phyloP scores from a whole-genome alignment of 2,329 filamentous ascomycete species.

The Fusarium sp. region DNA sequence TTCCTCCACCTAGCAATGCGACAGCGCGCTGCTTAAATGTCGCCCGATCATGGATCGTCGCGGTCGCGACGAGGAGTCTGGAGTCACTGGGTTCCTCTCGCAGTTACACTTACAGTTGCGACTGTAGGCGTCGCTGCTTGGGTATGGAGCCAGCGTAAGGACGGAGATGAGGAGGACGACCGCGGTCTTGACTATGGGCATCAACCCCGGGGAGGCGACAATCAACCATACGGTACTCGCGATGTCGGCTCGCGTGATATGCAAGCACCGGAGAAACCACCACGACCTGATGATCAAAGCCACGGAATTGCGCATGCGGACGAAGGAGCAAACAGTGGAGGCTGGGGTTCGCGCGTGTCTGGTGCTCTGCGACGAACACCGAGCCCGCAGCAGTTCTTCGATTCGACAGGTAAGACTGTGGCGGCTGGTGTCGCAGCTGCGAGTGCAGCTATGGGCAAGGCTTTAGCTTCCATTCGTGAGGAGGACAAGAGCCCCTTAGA shows the following conservation, averaged over 20 bases:
- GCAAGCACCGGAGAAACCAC: slow-evolving; percentile 50
- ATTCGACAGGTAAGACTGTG: slow-evolving; percentile 83
- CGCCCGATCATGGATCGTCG: slow-evolving; percentile 69
- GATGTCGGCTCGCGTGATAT: slow-evolving; percentile 48
- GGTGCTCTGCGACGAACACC: slow-evolving; percentile 84
- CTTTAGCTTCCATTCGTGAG: slow-evolving; percentile 83
- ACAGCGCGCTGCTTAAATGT: slow-evolving; percentile 60
- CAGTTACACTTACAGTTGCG: slow-evolving; percentile 86
- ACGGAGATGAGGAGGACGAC: slow-evolving; percentile 73
- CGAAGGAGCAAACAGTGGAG: slow-evolving; percentile 52
- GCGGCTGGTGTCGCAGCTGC: slow-evolving; percentile 85
- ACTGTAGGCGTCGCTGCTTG: slow-evolving; percentile 88
- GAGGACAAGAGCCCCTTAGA: slow-evolving; percentile 81
- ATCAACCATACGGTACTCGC: slow-evolving; percentile 59
- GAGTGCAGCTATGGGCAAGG: slow-evolving; percentile 83
- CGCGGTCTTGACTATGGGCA: slow-evolving; percentile 60
- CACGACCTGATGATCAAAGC: slow-evolving; percentile 55
- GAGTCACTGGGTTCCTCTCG: slow-evolving; percentile 90
- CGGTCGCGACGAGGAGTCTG: slow-evolving; percentile 72
- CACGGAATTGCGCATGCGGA: slow-evolving; percentile 52
- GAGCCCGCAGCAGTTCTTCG: slow-evolving; percentile 88
- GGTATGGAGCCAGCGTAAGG: slow-evolving; percentile 90
- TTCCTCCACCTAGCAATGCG: slow-evolving; percentile 49
- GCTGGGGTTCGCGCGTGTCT: slow-evolving; percentile 81
- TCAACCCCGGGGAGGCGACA: slow-evolving; percentile 65